Percentiles rank a stretch among this genome's conserved stretches.
phyloP scores from a whole-genome alignment of 306 rosid genomes.

The Oemleria cerasiformis region DNA sequence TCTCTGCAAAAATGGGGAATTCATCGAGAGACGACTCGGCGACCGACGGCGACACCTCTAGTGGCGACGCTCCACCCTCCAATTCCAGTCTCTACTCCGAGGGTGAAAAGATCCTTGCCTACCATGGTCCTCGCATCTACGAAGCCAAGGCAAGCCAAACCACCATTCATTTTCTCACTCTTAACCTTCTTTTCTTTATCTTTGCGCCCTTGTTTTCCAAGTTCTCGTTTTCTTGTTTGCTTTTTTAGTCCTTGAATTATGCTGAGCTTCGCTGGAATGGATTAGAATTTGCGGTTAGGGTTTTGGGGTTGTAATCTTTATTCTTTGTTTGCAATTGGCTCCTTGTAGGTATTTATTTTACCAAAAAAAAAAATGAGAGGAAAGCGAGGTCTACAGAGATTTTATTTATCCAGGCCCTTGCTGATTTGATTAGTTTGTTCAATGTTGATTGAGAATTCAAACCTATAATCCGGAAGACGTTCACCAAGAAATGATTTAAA shows the following conservation, averaged over 20 bases:
- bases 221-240: slow-evolving; percentile 2
- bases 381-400: neutral
- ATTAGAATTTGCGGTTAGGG: slow-evolving; percentile 33
- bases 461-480: neutral
- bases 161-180: neutral
- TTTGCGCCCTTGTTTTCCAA: neutral
- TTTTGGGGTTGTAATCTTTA: slow-evolving; percentile 15
- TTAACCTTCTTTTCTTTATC: neutral
- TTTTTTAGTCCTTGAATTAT: slow-evolving; percentile 11
- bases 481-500: neutral
- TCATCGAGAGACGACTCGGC: slow-evolving; percentile 67
- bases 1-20: slow-evolving; percentile 48
- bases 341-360: neutral
- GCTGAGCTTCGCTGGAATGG: neutral
- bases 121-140: slow-evolving; percentile 89
- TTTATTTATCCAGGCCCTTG: neutral
- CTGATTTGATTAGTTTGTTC: neutral
- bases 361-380: neutral
- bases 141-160: slow-evolving; percentile 67
- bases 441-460: neutral
- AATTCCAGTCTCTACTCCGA: slow-evolving; percentile 49
- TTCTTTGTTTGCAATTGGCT: neutral
- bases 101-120: slow-evolving; percentile 87
- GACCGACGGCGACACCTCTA: slow-evolving; percentile 64
- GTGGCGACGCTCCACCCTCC: slow-evolving; percentile 61